phyloP scores from a whole-genome alignment of 225 moss, liverwort and hornwort genomes.

The Pseudisothecium myosuroides region DNA sequence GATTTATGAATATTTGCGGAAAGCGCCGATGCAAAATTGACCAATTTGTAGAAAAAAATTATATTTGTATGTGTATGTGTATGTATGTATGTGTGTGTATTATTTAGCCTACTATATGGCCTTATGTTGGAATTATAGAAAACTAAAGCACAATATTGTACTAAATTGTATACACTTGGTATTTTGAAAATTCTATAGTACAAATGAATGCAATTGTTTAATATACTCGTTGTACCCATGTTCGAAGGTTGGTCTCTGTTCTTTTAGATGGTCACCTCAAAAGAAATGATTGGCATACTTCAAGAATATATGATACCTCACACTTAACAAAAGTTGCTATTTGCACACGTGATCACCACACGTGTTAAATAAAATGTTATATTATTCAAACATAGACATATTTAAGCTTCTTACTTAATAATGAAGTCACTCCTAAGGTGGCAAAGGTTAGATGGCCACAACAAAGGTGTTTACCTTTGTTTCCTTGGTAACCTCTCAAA shows the following conservation, averaged over 20 bases:
- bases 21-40: background rate
- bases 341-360: background rate
- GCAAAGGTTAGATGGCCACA: background rate
- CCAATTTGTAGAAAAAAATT: background rate
- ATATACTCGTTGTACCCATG: too few species aligned
- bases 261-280: too few species aligned
- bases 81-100: too few species aligned
- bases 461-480: accelerated
- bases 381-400: background rate
- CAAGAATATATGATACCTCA: background rate
- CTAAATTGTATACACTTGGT: too few species aligned
- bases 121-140: too few species aligned
- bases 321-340: background rate
- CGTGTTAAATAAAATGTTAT: too few species aligned
- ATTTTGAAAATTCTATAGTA: too few species aligned
- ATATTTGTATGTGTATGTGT: too few species aligned
- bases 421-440: background rate
- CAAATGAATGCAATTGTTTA: too few species aligned
- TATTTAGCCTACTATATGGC: too few species aligned
- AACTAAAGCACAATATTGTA: too few species aligned
- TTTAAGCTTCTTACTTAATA: background rate
- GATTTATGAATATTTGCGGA: background rate
- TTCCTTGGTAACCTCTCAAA: background rate
- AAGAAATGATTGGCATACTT: background rate
- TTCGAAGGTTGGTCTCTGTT: too few species aligned